A percentile compares a stretch with the other conserved stretches of the same genome.
phyloP scores from a whole-genome alignment of 306 rosid species.

The Arachis stenosperma region DNA sequence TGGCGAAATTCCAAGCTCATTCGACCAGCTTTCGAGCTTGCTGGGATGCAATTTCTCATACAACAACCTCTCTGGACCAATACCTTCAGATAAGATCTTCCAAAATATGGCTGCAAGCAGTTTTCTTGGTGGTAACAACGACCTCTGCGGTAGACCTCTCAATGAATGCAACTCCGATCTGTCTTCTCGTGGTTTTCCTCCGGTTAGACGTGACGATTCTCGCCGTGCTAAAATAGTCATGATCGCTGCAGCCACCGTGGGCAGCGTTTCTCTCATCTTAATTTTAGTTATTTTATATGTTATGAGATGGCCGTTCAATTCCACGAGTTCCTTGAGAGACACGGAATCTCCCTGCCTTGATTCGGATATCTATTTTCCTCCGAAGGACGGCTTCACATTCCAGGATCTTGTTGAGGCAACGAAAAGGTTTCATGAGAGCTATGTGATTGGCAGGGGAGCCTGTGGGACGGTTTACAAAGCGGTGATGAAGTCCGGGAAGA shows the following conservation, averaged over 20 bases:
- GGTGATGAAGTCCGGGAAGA: conserved; percentile 70
- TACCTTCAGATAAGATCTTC: conserved; percentile 70
- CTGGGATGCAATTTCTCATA: conserved; percentile 86
- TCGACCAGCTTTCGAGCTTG: conserved; percentile 75
- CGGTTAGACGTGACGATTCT: conserved; percentile 29
- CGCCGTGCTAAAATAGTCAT: conserved; percentile 64
- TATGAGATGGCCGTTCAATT: conserved; percentile 66
- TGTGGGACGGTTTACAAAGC: conserved; percentile 96
- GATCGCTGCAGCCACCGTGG: conserved; percentile 65
- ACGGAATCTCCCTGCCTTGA: conserved; percentile 62
- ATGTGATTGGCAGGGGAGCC: conserved; percentile 83
- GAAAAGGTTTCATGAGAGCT: conserved; percentile 72
- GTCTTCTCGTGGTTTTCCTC: conserved; percentile 45
- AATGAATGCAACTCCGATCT: conserved; percentile 52
- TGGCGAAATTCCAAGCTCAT: conserved; percentile 81
- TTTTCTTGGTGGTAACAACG: conserved; percentile 71
- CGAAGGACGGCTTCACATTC: conserved; percentile 79
- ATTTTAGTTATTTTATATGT: conserved; percentile 67
- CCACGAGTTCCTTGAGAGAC: conserved; percentile 48
- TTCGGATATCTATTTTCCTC: conserved; percentile 81
- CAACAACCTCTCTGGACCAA: conserved; percentile 83
- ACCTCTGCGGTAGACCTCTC: conserved; percentile 87
- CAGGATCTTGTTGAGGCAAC: conserved; percentile 93
- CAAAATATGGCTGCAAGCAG: conserved; percentile 71
- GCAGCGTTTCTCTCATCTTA: conserved; percentile 87